Percentiles rank a stretch among this genome's conserved stretches.
Conservation (phyloP, 202 grass and related monocot species). For the Panicum virgatum region DNA sequence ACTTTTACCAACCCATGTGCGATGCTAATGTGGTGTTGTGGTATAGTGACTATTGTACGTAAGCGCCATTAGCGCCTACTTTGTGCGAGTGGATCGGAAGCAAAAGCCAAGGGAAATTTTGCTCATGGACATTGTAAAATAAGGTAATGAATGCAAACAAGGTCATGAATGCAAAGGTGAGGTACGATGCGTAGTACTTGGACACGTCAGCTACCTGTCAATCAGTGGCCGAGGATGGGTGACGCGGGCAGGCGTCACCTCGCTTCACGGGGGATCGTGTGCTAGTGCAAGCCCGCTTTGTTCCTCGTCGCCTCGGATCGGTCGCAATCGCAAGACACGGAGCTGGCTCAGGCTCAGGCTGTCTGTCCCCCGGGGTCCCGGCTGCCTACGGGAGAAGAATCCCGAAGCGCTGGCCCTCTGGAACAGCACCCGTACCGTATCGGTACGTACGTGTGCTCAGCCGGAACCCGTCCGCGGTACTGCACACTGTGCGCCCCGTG, state of each 20-base stretch:
- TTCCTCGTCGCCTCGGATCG: conserved; percentile 3
- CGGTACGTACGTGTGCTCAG: background rate
- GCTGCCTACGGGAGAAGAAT: background rate
- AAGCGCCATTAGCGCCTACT: too few species aligned
- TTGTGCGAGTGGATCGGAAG: too few species aligned
- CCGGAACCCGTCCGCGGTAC: background rate
- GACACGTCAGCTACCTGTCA: background rate
- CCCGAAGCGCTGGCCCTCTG: too few species aligned
- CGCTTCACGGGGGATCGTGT: background rate
- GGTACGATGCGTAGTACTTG: background rate
- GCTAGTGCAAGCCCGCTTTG: background rate
- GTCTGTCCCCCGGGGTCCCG: background rate
- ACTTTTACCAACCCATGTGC: too few species aligned
- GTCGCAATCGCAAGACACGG: background rate
- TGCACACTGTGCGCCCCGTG: background rate
- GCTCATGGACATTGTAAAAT: too few species aligned
- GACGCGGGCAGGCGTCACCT: conserved; percentile 17
- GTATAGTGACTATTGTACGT: too few species aligned
- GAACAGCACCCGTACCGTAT: background rate
- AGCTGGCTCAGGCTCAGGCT: background rate
- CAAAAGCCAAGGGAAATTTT: too few species aligned
- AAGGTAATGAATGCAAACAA: background rate
- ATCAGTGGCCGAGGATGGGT: background rate
- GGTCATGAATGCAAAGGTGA: background rate
- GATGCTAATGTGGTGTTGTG: too few species aligned